Conservation (phyloP, 768 basidiomycete species). For the Trichaptum fuscoviolaceum region DNA sequence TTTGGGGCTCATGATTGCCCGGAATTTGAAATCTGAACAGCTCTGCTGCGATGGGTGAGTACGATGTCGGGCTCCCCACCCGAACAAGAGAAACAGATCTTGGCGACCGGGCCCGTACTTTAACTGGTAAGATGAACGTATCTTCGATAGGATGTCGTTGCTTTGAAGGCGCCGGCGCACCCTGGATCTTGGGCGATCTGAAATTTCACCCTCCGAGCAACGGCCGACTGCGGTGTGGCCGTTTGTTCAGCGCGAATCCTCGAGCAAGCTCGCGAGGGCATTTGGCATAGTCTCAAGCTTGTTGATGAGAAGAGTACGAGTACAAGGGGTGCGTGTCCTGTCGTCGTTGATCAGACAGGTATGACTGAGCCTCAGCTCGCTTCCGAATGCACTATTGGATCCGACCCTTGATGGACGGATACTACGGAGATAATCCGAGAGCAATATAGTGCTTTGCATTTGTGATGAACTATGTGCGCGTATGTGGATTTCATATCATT, state of each 20-base stretch:
- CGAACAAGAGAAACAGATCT: not conserved
- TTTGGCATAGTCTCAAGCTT: not conserved
- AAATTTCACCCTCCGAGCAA: not conserved
- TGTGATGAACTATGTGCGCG: not conserved
- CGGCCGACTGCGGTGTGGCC: not conserved
- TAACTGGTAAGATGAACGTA: not conserved
- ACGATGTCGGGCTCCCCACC: not conserved
- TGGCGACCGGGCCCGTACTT: not conserved
- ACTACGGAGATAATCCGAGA: not conserved
- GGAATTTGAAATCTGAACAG: not conserved
- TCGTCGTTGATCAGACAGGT: too few relatives aligned
- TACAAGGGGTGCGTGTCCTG: too few relatives aligned
- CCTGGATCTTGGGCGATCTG: not conserved
- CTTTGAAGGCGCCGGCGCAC: not conserved
- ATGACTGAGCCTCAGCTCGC: not conserved
- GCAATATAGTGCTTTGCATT: not conserved
- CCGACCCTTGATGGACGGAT: not conserved
- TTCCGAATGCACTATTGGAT: not conserved
- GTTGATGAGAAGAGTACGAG: too few relatives aligned
- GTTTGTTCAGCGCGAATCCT: not conserved
- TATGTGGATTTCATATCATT: not conserved
- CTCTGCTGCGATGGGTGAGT: not conserved
- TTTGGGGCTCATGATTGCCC: not conserved
- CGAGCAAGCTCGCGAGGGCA: not conserved
- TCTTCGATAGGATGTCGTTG: not conserved